Evolutionary conservation across 805 yeast genomes (phyloP).

Genomic region (Kurtzmaniella fragi): DNA sequence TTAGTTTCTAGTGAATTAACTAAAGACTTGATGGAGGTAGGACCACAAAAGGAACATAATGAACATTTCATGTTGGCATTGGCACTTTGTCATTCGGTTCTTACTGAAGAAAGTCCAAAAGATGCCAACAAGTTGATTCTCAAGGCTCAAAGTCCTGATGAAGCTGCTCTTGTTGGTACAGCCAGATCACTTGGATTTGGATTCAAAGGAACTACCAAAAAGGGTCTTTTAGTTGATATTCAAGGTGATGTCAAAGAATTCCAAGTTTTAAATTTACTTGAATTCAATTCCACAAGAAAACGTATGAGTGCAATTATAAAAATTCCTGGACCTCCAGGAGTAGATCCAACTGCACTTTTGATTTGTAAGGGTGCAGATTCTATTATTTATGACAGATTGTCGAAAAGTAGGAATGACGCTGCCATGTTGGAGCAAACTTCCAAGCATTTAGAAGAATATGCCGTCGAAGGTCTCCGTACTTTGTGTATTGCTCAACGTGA

Average conservation of each 20-base stretch:
- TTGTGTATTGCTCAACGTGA: constrained; percentile 74
- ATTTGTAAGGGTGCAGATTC: constrained; percentile 87
- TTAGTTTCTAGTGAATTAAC: constrained; percentile 66
- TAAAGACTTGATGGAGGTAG: constrained; percentile 59
- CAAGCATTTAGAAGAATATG: constrained; percentile 68
- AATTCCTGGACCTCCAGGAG: constrained; percentile 41
- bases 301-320: constrained; percentile 82
- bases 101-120: constrained; percentile 61
- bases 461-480: constrained; percentile 80
- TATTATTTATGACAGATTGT: constrained; percentile 63
- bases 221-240: constrained; percentile 60
- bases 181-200: constrained; percentile 75
- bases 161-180: constrained; percentile 78
- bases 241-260: constrained; percentile 70
- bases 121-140: constrained; percentile 51
- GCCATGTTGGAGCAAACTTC: constrained; percentile 61
- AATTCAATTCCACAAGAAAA: constrained; percentile 80
- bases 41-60: constrained; percentile 49
- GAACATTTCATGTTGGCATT: constrained; percentile 75
- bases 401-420: constrained; percentile 35
- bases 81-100: constrained; percentile 75
- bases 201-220: constrained; percentile 60
- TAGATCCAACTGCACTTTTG: constrained; percentile 48
- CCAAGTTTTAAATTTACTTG: constrained; percentile 65
- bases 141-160: constrained; percentile 84